A percentile compares a stretch with the other conserved stretches of the same genome.
Conservation (phyloP, 2,329 filamentous ascomycete genomes). For the Lachnellula occidentalis region DNA sequence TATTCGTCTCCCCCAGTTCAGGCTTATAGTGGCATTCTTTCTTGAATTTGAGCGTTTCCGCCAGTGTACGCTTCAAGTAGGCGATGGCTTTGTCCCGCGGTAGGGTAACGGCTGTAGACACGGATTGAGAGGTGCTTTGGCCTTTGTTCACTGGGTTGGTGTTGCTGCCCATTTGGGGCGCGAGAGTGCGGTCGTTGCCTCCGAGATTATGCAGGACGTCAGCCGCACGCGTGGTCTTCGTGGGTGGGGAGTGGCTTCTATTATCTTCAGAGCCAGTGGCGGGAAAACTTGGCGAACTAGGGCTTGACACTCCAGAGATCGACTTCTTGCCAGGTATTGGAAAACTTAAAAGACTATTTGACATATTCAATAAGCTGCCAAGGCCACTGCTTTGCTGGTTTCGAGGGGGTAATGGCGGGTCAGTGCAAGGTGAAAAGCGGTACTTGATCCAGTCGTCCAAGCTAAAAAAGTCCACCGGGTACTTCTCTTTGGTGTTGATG, state of each 20-base stretch:
- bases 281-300: conserved; percentile 16
- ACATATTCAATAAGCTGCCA: conserved; percentile 35
- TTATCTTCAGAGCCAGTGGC: conserved; percentile 15
- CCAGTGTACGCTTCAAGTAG: conserved; percentile 72
- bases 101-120: conserved; percentile 30
- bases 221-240: conserved; percentile 24
- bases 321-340: conserved; percentile 27
- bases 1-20: conserved; percentile 56
- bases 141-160: conserved; percentile 20
- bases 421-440: conserved; percentile 71
- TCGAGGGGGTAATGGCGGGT: conserved; percentile 56
- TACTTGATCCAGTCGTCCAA: conserved; percentile 73
- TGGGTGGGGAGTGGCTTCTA: conserved; percentile 13
- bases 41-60: conserved; percentile 69
- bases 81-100: conserved; percentile 36
- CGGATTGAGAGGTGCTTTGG: conserved; percentile 24
- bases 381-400: conserved; percentile 29
- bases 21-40: conserved; percentile 61
- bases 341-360: conserved; percentile 21
- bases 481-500: conserved; percentile 66
- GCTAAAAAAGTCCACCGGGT: conserved; percentile 79
- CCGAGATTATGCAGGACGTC: conserved; percentile 19
- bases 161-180: conserved; percentile 24
- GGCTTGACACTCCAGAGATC: conserved; percentile 16
- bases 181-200: conserved; percentile 27